phyloP scores from a whole-genome alignment of 495 filamentous ascomycete species.

The Astrothelium macrocarpum region DNA sequence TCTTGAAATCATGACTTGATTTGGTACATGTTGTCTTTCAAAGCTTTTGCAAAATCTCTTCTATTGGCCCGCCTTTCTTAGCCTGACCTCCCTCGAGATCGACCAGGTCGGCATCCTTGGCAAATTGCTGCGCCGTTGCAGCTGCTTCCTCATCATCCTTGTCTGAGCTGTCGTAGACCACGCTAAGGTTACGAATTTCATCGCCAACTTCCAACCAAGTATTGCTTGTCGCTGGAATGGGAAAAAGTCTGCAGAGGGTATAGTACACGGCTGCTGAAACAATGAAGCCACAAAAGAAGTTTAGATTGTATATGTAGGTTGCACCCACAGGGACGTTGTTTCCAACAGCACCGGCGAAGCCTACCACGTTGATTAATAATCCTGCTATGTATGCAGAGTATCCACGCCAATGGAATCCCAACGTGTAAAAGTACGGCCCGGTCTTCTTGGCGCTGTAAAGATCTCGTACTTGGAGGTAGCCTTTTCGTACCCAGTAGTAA shows the following conservation, averaged over 20 bases:
- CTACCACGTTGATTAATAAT: constrained; percentile 87
- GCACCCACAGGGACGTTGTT: constrained; percentile 63
- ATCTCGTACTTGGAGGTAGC: constrained; percentile 68
- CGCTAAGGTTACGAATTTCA: constrained; percentile 29
- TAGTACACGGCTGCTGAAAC: constrained; percentile 62
- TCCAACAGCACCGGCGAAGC: constrained; percentile 77
- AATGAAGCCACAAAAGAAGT: constrained; percentile 79
- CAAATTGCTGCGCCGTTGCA: not conserved
- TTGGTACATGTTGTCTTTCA: not conserved
- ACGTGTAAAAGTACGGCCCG: constrained; percentile 63
- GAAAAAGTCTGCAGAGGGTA: constrained; percentile 54
- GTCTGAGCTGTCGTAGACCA: not conserved
- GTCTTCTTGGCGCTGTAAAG: constrained; percentile 63
- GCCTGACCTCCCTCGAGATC: not conserved
- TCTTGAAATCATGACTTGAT: too few relatives aligned
- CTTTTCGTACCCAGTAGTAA: constrained; percentile 80
- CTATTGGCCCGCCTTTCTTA: not conserved
- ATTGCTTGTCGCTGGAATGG: constrained; percentile 63
- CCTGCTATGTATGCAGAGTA: constrained; percentile 77
- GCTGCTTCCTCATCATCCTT: not conserved
- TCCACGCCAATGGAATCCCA: constrained; percentile 71
- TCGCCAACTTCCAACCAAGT: constrained; percentile 76
- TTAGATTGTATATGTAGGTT: constrained; percentile 79
- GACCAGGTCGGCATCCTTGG: not conserved
- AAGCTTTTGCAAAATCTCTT: not conserved